phyloP scores from a whole-genome alignment of 2,329 filamentous ascomycete genomes.

The Aspergillus hortae region DNA sequence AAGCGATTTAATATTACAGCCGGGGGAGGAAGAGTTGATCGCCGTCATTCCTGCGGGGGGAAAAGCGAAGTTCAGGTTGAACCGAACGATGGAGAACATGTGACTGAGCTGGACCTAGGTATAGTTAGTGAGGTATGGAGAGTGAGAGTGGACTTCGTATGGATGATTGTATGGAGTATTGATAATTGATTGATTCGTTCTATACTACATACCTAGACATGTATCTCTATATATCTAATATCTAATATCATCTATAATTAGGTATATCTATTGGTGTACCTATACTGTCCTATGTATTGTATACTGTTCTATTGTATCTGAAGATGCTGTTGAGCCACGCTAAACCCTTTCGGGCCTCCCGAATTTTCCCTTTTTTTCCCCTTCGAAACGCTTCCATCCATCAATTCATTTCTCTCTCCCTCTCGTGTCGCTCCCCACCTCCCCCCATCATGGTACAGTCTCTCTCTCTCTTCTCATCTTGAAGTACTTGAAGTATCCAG shows the following conservation, averaged over 20 bases:
- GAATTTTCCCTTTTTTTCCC: constrained; percentile 19
- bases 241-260: no score
- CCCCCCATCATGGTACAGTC: not conserved
- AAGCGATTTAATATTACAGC: not conserved
- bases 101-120: not conserved
- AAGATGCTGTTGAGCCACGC: no score
- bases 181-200: no score
- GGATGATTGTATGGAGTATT: no score
- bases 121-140: no score
- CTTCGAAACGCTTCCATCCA: constrained; percentile 11
- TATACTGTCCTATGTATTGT: no score
- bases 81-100: not conserved
- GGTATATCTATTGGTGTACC: no score
- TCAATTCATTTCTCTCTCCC: not conserved
- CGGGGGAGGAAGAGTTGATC: not conserved
- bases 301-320: no score
- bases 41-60: constrained; percentile 2
- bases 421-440: not conserved
- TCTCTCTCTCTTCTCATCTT: not conserved
- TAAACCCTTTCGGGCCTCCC: constrained; percentile 1
- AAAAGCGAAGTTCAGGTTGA: not conserved
- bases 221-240: no score
- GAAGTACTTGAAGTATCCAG: not conserved
- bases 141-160: no score
- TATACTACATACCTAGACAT: no score